Conservation (phyloP, 1,139 yeast genomes). For the Kazachstania sp. region DNA sequence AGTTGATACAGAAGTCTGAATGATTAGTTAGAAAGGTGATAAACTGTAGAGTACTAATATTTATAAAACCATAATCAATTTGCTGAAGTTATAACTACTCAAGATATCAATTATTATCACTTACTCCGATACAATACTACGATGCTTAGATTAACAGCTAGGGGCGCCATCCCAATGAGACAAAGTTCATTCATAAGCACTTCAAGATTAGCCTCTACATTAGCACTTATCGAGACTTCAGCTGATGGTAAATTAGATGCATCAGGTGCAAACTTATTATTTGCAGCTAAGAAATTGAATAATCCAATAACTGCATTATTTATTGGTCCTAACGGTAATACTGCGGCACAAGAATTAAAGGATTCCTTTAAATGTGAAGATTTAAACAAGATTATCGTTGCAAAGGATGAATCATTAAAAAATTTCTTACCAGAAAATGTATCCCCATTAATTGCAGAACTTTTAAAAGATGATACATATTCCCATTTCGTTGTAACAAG, state of each 20-base stretch:
- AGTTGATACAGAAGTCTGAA: too few relatives aligned
- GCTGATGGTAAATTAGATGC: conserved; percentile 47
- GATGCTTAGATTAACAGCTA: conserved; percentile 2
- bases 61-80: too few relatives aligned
- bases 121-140: too few relatives aligned
- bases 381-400: conserved; percentile 41
- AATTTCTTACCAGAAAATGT: conserved; percentile 60
- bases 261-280: conserved; percentile 55
- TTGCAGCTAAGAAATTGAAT: conserved; percentile 58
- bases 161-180: background rate
- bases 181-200: background rate
- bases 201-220: conserved; percentile 39
- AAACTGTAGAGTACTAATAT: too few relatives aligned
- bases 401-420: conserved; percentile 42
- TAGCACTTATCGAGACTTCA: conserved; percentile 63
- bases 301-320: conserved; percentile 57
- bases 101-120: too few relatives aligned
- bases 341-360: conserved; percentile 34
- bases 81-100: too few relatives aligned
- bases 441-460: conserved; percentile 47
- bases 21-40: too few relatives aligned
- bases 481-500: conserved; percentile 77
- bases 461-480: conserved; percentile 40
- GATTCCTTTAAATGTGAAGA: conserved; percentile 33
- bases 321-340: conserved; percentile 46